Conservation (phyloP, 176 grass and related monocot genomes). For the Hordeum vulgare region MorexV3_pseudomolecules_assembly NC_058518.1:345854489-345854988, state of each 20-base stretch:
- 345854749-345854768: constrained; percentile 5
- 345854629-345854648: constrained; percentile 12
- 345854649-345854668: constrained; percentile 7
- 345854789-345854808: neutral
- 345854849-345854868: constrained; percentile 90
- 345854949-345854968: neutral
- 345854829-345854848: constrained; percentile 61
- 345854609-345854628: constrained; percentile 31
- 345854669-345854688: neutral
- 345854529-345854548: constrained; percentile 16
- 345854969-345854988: neutral
- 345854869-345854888: constrained; percentile 95
- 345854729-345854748: constrained; percentile 14
- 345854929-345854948: neutral
- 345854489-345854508: neutral
- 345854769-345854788: neutral
- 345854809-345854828: neutral
- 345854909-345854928: constrained; percentile 58
- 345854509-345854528: neutral
- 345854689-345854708: neutral
- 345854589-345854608: constrained; percentile 6
- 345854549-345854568: constrained; percentile 31
- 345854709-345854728: neutral
- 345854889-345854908: constrained; percentile 80
- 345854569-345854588: neutral